These are phyloP conservation scores for Venturia nashicola DNA, from an alignment of 2,329 filamentous ascomycete species.

Conservation along the genomic window DNA sequence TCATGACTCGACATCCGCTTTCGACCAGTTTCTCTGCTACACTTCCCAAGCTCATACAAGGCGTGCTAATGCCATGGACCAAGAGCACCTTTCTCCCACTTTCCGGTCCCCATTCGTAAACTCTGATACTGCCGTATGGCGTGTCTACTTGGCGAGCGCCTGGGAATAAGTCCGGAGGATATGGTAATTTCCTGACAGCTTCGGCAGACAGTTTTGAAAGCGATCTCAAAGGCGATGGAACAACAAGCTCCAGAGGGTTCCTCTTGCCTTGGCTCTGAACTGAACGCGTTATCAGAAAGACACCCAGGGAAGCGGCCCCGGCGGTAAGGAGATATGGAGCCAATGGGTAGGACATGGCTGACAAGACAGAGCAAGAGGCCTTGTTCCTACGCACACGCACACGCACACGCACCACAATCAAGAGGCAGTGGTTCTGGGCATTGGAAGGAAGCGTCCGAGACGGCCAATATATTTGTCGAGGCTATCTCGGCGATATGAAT, in stretches of 20 bases:
- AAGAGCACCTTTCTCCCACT: constrained; percentile 60
- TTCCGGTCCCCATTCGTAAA: constrained; percentile 72
- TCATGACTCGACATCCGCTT: constrained; percentile 62
- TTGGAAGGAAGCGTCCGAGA: background rate
- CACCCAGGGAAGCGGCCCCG: constrained; percentile 13
- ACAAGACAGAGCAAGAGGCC: background rate
- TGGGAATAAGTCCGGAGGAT: constrained; percentile 59
- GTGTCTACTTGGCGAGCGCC: constrained; percentile 56
- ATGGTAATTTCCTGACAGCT: constrained; percentile 29
- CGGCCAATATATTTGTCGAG: too few relatives aligned
- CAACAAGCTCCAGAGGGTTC: constrained; percentile 13
- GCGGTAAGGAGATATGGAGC: background rate
- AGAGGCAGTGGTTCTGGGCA: background rate
- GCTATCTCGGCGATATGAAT: background rate
- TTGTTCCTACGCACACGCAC: background rate
- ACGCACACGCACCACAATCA: too few relatives aligned
- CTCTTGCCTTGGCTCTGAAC: constrained; percentile 5
- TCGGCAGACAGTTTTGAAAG: constrained; percentile 17
- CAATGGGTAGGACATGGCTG: background rate
- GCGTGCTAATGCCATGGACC: constrained; percentile 72
- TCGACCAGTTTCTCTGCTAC: constrained; percentile 53
- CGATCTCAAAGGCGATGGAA: constrained; percentile 19
- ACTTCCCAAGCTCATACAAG: constrained; percentile 54
- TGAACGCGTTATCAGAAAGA: constrained; percentile 14
- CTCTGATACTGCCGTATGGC: constrained; percentile 57